phyloP scores from a whole-genome alignment of 2,329 filamentous ascomycete genomes.

The Phaeophleospora eucalypticola region DNA sequence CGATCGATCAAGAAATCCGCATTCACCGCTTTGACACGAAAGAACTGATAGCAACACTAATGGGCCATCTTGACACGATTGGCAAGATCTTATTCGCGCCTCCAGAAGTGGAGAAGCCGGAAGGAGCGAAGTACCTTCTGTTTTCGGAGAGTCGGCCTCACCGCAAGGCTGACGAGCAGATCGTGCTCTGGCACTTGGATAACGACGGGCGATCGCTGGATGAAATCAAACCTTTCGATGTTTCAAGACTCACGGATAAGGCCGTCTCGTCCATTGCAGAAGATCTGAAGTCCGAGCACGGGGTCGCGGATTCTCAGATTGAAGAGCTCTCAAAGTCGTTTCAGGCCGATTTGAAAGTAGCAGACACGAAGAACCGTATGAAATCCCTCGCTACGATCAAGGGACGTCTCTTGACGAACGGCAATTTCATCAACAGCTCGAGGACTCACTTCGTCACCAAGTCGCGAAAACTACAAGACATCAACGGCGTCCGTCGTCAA shows the following conservation, averaged over 20 bases:
- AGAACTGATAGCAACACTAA: slow-evolving; percentile 5
- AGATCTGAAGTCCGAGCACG: slow-evolving; percentile 13
- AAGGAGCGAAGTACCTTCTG: slow-evolving; percentile 7
- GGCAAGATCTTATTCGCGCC: slow-evolving; percentile 7
- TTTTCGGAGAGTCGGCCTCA: slow-evolving; percentile 9
- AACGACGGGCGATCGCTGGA: slow-evolving; percentile 3
- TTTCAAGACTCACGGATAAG: slow-evolving; percentile 11
- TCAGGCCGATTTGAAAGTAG: slow-evolving; percentile 4
- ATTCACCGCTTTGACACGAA: slow-evolving; percentile 4
- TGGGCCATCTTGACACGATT: slow-evolving; percentile 9
- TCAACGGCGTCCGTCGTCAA: slow-evolving; percentile 11
- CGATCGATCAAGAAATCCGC: slow-evolving; percentile 4
- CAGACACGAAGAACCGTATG: slow-evolving; percentile 10
- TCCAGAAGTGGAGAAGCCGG: background rate
- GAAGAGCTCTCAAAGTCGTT: slow-evolving; percentile 6
- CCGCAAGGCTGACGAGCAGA: background rate
- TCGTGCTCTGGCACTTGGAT: slow-evolving; percentile 15
- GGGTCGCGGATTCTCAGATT: slow-evolving; percentile 6
- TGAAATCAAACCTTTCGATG: slow-evolving; percentile 13
- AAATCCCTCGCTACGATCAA: slow-evolving; percentile 3
- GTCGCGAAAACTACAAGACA: slow-evolving; percentile 9
- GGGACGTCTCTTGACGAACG: slow-evolving; percentile 8
- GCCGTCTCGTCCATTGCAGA: slow-evolving; percentile 10
- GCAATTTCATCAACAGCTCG: slow-evolving; percentile 4
- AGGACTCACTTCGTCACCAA: slow-evolving; percentile 9